Base-by-base conservation (phyloP, 2,329 filamentous ascomycete genomes). In the Pyricularia pennisetigena region DNA sequence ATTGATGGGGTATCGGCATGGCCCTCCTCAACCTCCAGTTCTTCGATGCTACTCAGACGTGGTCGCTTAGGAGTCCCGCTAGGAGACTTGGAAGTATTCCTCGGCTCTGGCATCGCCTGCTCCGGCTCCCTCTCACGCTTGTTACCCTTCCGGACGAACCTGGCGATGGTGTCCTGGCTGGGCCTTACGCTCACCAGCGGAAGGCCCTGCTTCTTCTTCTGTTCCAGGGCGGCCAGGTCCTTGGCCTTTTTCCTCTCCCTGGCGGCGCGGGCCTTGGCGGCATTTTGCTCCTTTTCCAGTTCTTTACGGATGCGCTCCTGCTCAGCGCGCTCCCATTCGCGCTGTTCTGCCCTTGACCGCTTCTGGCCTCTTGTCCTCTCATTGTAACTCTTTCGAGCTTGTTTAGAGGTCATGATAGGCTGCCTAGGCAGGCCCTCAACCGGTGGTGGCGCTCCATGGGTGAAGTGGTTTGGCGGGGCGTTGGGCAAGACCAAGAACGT, bases 161-260 rank as follows among this genome's bases (percentile, higher is more conserved):
- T 74, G 23, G 84, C 79, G 70, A 89, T 86, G 0, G 82, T 85
- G 61, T 82, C 82, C 73, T 88, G 86, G 41, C 86, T 88, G 0
- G 86, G 82, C 49, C 82, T 79, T 4, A 86, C 83, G 14, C 79
- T 79, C n/a, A 85, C 79, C 4, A 87, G 75, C 16, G 86, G 86
- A 69, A 86, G 68, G 0, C 86, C 83, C 68, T 79, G 82, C 70
- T 78, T 82, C 72, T 77, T 83, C 76, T 82, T 85, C 67, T 78
- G 81, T n/a, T 83, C 81, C 63, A 76, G 78, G 69, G 83, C 82
- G 8, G 79, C 80, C 29, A 79, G 74, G 65, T 85, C 85, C 72
- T 83, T 86, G 20, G 81, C 83, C 69, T 81, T 83, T 74, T 86
- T 87, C 76, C 81, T 84, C 57, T 88, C 86, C 28, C 85, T 76